Percentiles rank a stretch among this genome's conserved stretches.
Conservation (phyloP, 257 asterid genomes). For the Henckelia pumila region DNA sequence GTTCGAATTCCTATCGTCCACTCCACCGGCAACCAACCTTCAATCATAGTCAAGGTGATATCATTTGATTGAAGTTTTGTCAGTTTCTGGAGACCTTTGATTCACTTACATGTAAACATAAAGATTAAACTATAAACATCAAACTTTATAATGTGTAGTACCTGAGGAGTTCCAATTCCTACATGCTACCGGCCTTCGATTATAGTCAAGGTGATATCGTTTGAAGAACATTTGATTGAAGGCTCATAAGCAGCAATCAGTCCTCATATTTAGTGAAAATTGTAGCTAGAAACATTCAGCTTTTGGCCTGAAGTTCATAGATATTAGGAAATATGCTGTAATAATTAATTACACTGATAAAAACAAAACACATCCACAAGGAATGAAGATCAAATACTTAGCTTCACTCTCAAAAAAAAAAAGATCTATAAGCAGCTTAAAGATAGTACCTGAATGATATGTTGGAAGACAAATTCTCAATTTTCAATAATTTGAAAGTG, state of each 20-base stretch:
- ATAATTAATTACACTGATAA: neutral
- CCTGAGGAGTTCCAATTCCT: too few relatives aligned
- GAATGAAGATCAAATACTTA: conserved; percentile 18
- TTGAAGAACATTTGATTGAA: too few relatives aligned
- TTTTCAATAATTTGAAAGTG: neutral
- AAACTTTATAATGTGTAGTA: too few relatives aligned
- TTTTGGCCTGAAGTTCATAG: neutral
- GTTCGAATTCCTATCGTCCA: too few relatives aligned
- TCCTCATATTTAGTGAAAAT: neutral
- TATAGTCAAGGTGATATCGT: too few relatives aligned
- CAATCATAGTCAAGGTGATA: too few relatives aligned
- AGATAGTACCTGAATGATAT: neutral
- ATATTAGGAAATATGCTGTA: neutral
- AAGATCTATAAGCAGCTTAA: neutral
- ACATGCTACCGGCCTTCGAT: too few relatives aligned
- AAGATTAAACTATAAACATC: too few relatives aligned
- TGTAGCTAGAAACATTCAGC: neutral
- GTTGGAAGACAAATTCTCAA: neutral
- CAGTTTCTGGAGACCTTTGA: too few relatives aligned
- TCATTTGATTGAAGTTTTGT: too few relatives aligned
- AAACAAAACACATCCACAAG: neutral
- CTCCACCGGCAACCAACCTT: too few relatives aligned
- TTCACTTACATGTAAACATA: too few relatives aligned
- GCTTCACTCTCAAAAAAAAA: conserved; percentile 2
- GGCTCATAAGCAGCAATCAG: neutral